Evolutionary conservation across 306 rosid genomes (phyloP).

Genomic region (Quercus ilex): DNA sequence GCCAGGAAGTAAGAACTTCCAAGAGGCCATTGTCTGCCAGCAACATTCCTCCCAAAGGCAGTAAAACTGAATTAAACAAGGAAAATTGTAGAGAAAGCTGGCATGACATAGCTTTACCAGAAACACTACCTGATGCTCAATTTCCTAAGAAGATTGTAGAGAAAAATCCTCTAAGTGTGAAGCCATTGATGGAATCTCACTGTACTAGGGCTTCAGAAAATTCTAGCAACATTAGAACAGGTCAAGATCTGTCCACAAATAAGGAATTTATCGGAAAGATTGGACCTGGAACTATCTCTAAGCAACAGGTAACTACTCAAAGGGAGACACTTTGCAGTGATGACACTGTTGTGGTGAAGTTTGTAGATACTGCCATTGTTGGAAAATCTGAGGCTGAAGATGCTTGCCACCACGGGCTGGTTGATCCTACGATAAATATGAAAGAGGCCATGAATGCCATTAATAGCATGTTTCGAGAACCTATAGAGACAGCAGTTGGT

Average conservation of each 20-base stretch:
- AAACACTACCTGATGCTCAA: slow-evolving; percentile 26
- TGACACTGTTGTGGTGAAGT: slow-evolving; percentile 65
- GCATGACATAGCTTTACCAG: slow-evolving; percentile 20
- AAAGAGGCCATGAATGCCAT: slow-evolving; percentile 90
- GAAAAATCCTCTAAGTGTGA: not conserved
- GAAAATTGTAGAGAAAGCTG: slow-evolving; percentile 24
- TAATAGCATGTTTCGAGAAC: slow-evolving; percentile 81
- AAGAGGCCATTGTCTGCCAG: slow-evolving; percentile 35
- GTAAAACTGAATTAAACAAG: slow-evolving; percentile 28
- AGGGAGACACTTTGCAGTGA: slow-evolving; percentile 44
- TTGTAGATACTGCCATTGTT: slow-evolving; percentile 71
- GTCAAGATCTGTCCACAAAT: slow-evolving; percentile 5
- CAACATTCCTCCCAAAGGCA: slow-evolving; percentile 21
- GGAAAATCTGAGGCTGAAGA: slow-evolving; percentile 82
- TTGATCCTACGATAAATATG: slow-evolving; percentile 94
- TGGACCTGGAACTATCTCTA: slow-evolving; percentile 8
- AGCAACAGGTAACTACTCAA: slow-evolving; percentile 10
- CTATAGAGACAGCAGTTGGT: slow-evolving; percentile 50
- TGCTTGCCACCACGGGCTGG: slow-evolving; percentile 87
- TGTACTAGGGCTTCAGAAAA: not conserved
- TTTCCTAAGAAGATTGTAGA: slow-evolving; percentile 6
- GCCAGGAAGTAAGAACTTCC: slow-evolving; percentile 42
- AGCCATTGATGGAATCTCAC: slow-evolving; percentile 13
- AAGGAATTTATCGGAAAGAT: not conserved
- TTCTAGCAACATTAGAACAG: not conserved